Percentiles rank a stretch among this genome's conserved stretches.
phyloP scores from a whole-genome alignment of 352 stramenopile species.

The Phytophthora foliorum region DNA sequence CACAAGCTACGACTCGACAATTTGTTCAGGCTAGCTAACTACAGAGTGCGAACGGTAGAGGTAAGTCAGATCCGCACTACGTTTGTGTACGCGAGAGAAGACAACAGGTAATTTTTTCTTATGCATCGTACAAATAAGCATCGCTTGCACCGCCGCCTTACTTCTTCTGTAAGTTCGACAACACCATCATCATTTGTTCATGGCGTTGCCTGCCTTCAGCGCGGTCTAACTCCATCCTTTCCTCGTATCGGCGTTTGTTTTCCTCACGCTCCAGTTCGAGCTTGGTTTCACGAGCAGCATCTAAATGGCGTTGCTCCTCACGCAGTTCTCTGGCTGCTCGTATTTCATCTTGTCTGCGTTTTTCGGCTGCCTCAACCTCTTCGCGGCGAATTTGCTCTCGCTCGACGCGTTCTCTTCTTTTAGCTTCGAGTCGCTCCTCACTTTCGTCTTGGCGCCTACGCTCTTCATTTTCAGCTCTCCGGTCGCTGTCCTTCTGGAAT shows the following conservation, averaged over 20 bases:
- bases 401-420: background rate
- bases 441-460: background rate
- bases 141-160: background rate
- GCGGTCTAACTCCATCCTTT: background rate
- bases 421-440: background rate
- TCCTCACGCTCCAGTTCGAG: background rate
- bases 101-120: background rate
- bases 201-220: background rate
- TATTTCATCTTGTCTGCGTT: too few species aligned
- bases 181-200: background rate
- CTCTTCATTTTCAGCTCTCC: background rate
- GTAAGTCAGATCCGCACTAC: background rate
- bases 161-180: background rate
- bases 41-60: background rate
- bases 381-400: background rate
- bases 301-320: background rate
- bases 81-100: background rate
- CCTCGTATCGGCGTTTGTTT: background rate
- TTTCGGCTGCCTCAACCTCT: too few species aligned
- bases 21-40: background rate
- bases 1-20: background rate
- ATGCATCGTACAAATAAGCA: too few species aligned
- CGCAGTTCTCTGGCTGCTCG: background rate
- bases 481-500: background rate
- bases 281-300: background rate